Conservation (phyloP, 2,329 filamentous ascomycete species). For the Fonsecaea nubica region DNA sequence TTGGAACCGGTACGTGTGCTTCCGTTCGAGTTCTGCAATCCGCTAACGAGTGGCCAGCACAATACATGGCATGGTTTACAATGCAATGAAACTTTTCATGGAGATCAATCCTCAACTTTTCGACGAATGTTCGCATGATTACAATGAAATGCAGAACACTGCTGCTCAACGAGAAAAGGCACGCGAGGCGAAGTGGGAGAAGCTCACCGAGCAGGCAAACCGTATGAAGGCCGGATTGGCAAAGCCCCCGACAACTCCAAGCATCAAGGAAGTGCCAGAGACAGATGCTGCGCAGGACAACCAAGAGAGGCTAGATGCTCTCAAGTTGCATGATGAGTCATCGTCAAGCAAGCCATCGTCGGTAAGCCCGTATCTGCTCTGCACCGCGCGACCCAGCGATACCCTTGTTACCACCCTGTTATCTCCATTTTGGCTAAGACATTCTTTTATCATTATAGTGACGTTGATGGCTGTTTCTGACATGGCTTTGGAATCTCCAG, state of each 20-base stretch:
- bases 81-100: constrained; percentile 99
- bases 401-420: constrained; percentile 8
- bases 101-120: constrained; percentile 99
- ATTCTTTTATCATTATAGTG: constrained; percentile 46
- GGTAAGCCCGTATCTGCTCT: constrained; percentile 49
- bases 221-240: constrained; percentile 63
- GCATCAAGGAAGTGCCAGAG: constrained; percentile 64
- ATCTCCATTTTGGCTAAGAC: constrained; percentile 52
- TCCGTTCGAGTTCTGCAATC: constrained; percentile 12
- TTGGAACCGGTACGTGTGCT: constrained; percentile 80
- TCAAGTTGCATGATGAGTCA: constrained; percentile 83
- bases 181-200: constrained; percentile 88
- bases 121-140: constrained; percentile 97
- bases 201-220: constrained; percentile 79
- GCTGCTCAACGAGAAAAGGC: constrained; percentile 82
- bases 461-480: constrained; percentile 53
- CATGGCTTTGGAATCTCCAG: constrained; percentile 54
- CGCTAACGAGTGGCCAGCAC: constrained; percentile 67
- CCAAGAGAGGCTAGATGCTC: constrained; percentile 83
- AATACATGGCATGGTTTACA: constrained; percentile 99
- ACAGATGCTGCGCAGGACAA: constrained; percentile 81
- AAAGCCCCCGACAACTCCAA: constrained; percentile 45
- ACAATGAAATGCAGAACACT: constrained; percentile 93
- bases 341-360: constrained; percentile 59
- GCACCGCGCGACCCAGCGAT: not conserved